Conservation (phyloP, 2,329 filamentous ascomycete genomes). For the Talaromyces sp. region DNA sequence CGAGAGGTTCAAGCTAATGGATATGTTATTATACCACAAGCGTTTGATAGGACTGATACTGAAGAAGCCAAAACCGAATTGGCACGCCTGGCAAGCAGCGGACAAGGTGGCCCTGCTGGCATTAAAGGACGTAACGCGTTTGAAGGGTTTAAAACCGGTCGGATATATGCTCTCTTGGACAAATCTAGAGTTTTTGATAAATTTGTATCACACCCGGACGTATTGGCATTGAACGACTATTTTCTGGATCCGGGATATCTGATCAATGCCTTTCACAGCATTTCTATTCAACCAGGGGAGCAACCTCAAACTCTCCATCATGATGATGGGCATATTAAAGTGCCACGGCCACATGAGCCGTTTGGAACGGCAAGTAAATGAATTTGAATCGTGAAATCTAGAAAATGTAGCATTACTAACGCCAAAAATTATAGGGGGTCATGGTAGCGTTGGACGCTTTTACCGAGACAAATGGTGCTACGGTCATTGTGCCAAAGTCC, state of each 20-base stretch:
- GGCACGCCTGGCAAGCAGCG: background rate
- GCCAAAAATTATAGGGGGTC: background rate
- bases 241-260: background rate
- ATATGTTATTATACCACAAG: background rate
- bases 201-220: slow-evolving; percentile 4
- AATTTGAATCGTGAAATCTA: background rate
- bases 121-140: background rate
- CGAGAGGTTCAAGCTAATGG: background rate
- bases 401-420: background rate
- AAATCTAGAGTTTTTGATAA: slow-evolving; percentile 9
- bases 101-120: slow-evolving; percentile 4
- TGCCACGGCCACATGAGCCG: background rate
- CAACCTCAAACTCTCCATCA: background rate
- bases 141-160: background rate
- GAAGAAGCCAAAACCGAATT: background rate
- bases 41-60: background rate
- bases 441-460: slow-evolving; percentile 5
- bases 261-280: slow-evolving; percentile 7
- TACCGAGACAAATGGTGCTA: slow-evolving; percentile 1
- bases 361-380: background rate
- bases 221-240: slow-evolving; percentile 6
- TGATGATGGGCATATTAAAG: slow-evolving; percentile 2
- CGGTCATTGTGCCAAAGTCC: background rate
- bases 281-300: slow-evolving; percentile 2
- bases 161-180: slow-evolving; percentile 8